Base-by-base conservation (phyloP, 345 rosid genomes). In the Eucalyptus regnans region DNA sequence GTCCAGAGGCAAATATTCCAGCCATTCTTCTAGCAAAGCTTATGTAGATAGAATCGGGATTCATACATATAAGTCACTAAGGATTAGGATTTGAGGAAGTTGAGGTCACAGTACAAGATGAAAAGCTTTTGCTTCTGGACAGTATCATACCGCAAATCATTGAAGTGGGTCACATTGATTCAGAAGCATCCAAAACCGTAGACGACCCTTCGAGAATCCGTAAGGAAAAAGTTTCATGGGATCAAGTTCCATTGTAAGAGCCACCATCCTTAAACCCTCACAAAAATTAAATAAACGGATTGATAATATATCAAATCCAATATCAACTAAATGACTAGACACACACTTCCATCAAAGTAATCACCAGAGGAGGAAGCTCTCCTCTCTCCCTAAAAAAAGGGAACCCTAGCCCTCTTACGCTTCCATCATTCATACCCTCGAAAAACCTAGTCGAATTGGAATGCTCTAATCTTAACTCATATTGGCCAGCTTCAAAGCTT, bases 401-500 rank as follows among this genome's bases (percentile, higher is more conserved):
- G 37, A 76, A 11, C 8, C 84, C 48, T 41, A 86, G n/a, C 49
- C 46, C 29, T 51, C 66, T 6, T 20, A 51, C 9, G 71, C 66
- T 25, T 48, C 60, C 31, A 56, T 37, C 50, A 5, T 86, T 43
- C 88, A 20, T 41, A 48, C 48, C 48, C 84, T 76, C 48, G 71
- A 62, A 27, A 29, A 27, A 22, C 2, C 27, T 48, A 4, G 33
- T 62, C 89, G 50, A 90, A 76, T 87, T 48, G 86, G 90, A 90
- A 87, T 37, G 87, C 90, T 89, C 91, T 87, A 87, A 56, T 37
- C 81, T 86, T 6, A 60, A 88, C 87, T 16, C 18, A 87, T 87
- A 91, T 91, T 90, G 91, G 92, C 86, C 87, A 76, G 86, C 10
- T 25, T 84, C 85, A 68, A 50, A 88, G 16, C 33, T 37, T 89